Base-by-base conservation (phyloP, 106 monocot species). In the Dioscorea alata region DNA sequence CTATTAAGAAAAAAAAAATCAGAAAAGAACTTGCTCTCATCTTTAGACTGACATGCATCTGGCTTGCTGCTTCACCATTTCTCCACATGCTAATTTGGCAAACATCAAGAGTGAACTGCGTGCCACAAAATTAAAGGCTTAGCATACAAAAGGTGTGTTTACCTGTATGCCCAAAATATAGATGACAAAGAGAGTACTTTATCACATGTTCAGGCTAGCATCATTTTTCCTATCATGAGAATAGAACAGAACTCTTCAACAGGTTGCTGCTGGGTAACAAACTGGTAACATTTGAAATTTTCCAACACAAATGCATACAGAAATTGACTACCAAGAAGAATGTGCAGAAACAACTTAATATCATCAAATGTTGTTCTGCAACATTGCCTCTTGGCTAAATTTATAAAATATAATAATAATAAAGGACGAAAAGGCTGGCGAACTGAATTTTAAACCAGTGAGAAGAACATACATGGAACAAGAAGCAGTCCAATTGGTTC, bases 401-500 rank as follows among this genome's bases (percentile, higher is more conserved):
- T 8, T 19, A 54, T 54, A 13, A 54, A 4, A 54, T 1, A 8
- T 14, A 15, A 16, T 54, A 19, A 54, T 8, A 15, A 42, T 3
- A 54, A 0, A 6, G 13, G 13, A 18, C 3, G 54, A 19, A 19
- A 54, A 13, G 54, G 54, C 19, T 54, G 42, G 5, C 5, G 0
- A 5, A 42, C 42, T 8, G 42, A 42, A 42, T 42, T 6, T 42
- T 42, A 8, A 42, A 42, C 42, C 42, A 54, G 19, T 54, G 15
- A 54, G 15, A 19, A 54, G 15, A 54, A 54, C 54, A 16, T 54
- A 65, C 65, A 65, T 48, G 32, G 48, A 63, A 53, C 64, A 28
- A 64, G 62, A 31, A 23, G 63, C 18, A 54, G 64, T 23, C 20
- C 32, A 15, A 16, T 16, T 54, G 54, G 54, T 50, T 53, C 32